These are phyloP conservation scores for Prunus mongolica DNA, from an alignment of 306 rosid genomes.

Conservation along the genomic window DNA sequence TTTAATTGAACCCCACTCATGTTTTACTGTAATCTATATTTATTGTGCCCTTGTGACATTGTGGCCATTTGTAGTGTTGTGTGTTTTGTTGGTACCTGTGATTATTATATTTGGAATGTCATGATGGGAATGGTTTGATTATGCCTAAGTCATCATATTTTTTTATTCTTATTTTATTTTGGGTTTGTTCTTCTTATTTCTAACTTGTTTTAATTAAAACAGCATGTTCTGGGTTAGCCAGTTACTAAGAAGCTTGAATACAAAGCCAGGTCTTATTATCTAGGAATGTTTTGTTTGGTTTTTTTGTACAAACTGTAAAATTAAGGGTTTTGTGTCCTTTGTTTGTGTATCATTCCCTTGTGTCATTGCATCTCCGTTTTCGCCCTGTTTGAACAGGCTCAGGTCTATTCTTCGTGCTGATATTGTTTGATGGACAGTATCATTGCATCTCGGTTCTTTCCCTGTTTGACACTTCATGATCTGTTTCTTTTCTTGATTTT, in stretches of 20 bases:
- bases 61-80: background rate
- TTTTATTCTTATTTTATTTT: background rate
- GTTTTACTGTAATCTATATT: too few relatives aligned
- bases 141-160: background rate
- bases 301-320: background rate
- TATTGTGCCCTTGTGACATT: background rate
- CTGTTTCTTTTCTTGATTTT: background rate
- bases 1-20: background rate
- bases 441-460: background rate
- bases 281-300: background rate
- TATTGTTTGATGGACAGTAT: too few relatives aligned
- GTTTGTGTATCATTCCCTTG: background rate
- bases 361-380: background rate
- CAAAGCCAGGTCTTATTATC: background rate
- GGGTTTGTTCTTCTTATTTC: background rate
- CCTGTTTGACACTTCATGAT: background rate
- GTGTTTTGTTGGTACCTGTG: background rate
- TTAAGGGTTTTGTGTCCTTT: background rate
- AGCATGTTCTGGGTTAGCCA: background rate
- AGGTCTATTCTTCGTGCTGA: too few relatives aligned
- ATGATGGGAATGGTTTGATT: background rate
- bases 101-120: background rate
- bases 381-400: too few relatives aligned
- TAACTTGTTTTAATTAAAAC: background rate
- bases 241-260: background rate